Conservation (phyloP, 805 yeast species). For the Candida pseudofarinosa region DNA sequence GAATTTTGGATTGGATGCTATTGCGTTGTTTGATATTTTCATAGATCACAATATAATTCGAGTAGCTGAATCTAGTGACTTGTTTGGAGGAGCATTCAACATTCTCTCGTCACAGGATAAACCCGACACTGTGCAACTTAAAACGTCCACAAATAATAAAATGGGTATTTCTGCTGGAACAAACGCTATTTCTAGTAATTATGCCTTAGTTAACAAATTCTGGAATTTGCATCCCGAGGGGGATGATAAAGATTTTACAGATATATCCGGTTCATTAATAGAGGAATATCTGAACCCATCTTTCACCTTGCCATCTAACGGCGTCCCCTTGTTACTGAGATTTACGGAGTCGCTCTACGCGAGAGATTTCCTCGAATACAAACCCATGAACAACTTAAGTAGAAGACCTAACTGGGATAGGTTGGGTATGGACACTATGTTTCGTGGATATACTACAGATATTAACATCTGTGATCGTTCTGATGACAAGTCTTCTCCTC, state of each 20-base stretch:
- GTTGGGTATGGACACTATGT: conserved; percentile 34
- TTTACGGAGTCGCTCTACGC: conserved; percentile 65
- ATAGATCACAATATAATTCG: conserved; percentile 46
- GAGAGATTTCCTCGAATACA: conserved; percentile 45
- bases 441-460: conserved; percentile 39
- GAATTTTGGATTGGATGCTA: conserved; percentile 58
- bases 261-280: conserved; percentile 8
- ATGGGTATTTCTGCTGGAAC: conserved; percentile 33
- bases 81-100: conserved; percentile 17
- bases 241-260: conserved; percentile 16
- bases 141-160: conserved; percentile 13
- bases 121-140: conserved; percentile 8
- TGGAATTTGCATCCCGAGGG: conserved; percentile 46
- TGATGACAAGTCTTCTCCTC: conserved; percentile 15
- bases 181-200: conserved; percentile 28
- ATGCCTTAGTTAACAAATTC: conserved; percentile 36
- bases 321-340: conserved; percentile 69
- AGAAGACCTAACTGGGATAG: conserved; percentile 45
- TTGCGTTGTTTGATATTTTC: conserved; percentile 46
- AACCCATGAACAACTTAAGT: conserved; percentile 32
- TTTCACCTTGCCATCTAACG: conserved; percentile 73
- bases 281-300: conserved; percentile 45
- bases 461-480: conserved; percentile 27
- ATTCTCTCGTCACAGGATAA: conserved; percentile 10
- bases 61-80: conserved; percentile 20